These are phyloP conservation scores for Kwoniella dejecticola DNA, from an alignment of 768 basidiomycete species.

Conservation along the genomic window DNA sequence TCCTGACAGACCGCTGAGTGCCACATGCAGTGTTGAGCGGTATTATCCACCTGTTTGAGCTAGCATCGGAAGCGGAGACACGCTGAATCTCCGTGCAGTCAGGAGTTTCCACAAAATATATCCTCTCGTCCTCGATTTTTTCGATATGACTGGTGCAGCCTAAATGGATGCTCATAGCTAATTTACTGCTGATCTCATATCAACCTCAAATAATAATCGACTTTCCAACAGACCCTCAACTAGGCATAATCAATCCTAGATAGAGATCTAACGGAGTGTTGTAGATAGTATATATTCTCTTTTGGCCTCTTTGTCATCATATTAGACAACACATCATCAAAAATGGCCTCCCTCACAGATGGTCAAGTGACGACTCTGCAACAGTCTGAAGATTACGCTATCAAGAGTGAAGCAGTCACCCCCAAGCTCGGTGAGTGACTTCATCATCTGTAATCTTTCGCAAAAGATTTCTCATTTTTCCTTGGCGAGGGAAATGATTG, in stretches of 20 bases:
- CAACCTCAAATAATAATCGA: slow-evolving; percentile 1
- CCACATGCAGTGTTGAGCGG: neutral
- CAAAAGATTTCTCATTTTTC: too few species aligned
- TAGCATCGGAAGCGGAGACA: neutral
- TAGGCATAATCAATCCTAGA: slow-evolving; percentile 8
- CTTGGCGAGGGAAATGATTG: too few species aligned
- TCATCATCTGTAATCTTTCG: neutral
- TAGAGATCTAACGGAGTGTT: slow-evolving; percentile 8
- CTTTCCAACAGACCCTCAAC: slow-evolving; percentile 9
- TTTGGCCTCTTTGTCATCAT: neutral
- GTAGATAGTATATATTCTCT: neutral
- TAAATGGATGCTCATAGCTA: too few species aligned
- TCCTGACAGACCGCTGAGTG: neutral
- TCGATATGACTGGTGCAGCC: too few species aligned
- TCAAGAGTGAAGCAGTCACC: slow-evolving; percentile 55
- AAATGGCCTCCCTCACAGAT: slow-evolving; percentile 31
- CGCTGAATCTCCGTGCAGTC: neutral
- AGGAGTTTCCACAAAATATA: neutral
- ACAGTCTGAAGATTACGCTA: slow-evolving; percentile 53
- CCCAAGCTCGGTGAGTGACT: slow-evolving; percentile 54
- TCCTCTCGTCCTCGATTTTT: neutral
- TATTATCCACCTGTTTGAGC: neutral
- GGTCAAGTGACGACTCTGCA: slow-evolving; percentile 50
- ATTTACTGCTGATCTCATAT: neutral
- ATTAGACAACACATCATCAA: slow-evolving; percentile 5